These are phyloP conservation scores for Ustilaginoidea virens DNA, from an alignment of 2,329 filamentous ascomycete genomes.

Conservation along the genomic window DNA sequence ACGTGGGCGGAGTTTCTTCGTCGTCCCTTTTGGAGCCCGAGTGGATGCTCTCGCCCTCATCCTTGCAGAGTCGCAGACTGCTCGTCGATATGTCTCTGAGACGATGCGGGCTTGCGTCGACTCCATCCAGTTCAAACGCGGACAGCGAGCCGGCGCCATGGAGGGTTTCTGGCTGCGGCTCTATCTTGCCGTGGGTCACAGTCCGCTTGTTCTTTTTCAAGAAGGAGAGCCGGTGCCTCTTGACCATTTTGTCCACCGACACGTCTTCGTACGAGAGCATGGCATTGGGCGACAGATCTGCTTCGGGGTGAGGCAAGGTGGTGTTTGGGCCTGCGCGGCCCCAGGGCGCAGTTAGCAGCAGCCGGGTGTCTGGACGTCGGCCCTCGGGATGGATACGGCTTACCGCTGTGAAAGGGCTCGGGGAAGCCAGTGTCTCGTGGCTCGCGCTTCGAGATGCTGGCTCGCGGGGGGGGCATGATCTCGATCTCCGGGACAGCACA, in stretches of 20 bases:
- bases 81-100: slow-evolving; percentile 12
- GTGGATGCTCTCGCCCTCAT: slow-evolving; percentile 22
- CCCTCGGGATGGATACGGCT: too few species aligned
- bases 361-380: too few species aligned
- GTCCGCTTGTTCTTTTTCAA: slow-evolving; percentile 30
- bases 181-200: slow-evolving; percentile 29
- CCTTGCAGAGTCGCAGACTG: slow-evolving; percentile 19
- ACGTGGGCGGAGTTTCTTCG: slow-evolving; percentile 21
- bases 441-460: slow-evolving; percentile 10
- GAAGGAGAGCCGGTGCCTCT: slow-evolving; percentile 30
- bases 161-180: slow-evolving; percentile 17
- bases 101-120: slow-evolving; percentile 10
- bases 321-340: slow-evolving; percentile 34
- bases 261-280: slow-evolving; percentile 40
- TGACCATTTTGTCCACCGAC: slow-evolving; percentile 23
- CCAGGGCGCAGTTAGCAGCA: too few species aligned
- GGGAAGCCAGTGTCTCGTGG: slow-evolving; percentile 35
- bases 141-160: slow-evolving; percentile 19
- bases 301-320: slow-evolving; percentile 45
- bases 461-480: slow-evolving; percentile 12
- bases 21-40: slow-evolving; percentile 10
- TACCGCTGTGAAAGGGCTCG: slow-evolving; percentile 32
- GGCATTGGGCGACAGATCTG: slow-evolving; percentile 39
- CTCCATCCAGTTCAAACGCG: slow-evolving; percentile 11
- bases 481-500: slow-evolving; percentile 10